phyloP scores from a whole-genome alignment of 345 rosid species.

The Pistacia integerrima region DNA sequence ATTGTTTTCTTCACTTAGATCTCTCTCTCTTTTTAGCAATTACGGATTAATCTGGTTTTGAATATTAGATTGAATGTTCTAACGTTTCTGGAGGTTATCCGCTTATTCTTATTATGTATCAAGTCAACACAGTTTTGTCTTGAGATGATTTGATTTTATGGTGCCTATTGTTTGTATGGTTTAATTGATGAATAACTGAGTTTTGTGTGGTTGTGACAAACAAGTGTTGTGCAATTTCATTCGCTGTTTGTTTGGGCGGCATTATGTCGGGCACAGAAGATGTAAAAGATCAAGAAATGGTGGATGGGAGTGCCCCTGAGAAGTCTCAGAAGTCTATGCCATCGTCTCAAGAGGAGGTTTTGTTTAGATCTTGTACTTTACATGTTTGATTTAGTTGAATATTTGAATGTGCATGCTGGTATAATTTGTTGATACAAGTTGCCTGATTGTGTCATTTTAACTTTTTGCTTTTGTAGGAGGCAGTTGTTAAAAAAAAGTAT shows the following conservation, averaged over 20 bases:
- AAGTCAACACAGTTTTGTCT: not conserved
- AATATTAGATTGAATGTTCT: too few relatives aligned
- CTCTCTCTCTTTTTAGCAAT: too few relatives aligned
- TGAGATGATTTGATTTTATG: not conserved
- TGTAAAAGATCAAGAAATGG: constrained; percentile 50
- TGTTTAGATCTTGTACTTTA: not conserved
- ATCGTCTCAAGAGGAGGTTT: constrained; percentile 72
- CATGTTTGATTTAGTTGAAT: constrained; percentile 3
- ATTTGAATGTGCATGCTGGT: not conserved
- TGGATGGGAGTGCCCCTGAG: constrained; percentile 41
- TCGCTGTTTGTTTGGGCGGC: constrained; percentile 32
- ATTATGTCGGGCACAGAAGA: constrained; percentile 56
- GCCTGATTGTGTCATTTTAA: constrained; percentile 15
- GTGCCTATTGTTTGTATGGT: not conserved
- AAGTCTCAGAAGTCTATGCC: constrained; percentile 49
- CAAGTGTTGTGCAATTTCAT: constrained; percentile 8
- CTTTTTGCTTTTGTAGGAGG: constrained; percentile 51
- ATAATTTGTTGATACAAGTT: not conserved
- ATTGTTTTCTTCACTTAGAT: too few relatives aligned
- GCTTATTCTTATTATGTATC: too few relatives aligned
- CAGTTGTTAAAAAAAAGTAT: constrained; percentile 74
- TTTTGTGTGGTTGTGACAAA: not conserved
- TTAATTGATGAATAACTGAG: not conserved
- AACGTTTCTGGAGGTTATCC: too few relatives aligned
- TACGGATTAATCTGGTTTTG: too few relatives aligned